These are phyloP conservation scores for Setomelanomma holmii DNA, from an alignment of 2,329 filamentous ascomycete species.

Conservation along the genomic window DNA sequence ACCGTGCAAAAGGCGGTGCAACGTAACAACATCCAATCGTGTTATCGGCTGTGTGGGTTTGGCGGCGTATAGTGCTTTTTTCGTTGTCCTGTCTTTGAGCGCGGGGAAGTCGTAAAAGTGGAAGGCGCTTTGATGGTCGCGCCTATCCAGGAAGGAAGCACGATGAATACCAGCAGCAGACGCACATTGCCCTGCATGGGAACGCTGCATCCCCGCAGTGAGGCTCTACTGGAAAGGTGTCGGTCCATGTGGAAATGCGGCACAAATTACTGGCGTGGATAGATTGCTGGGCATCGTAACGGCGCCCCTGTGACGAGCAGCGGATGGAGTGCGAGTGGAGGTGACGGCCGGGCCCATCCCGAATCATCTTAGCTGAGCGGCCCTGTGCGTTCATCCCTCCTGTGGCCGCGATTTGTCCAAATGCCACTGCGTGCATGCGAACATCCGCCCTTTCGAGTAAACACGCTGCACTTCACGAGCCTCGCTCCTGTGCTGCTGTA, in stretches of 20 bases:
- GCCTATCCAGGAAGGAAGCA: background rate
- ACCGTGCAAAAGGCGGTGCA: constrained; percentile 4
- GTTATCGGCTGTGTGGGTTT: background rate
- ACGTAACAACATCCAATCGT: constrained; percentile 1
- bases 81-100: constrained; percentile 13
- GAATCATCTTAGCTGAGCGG: constrained; percentile 14
- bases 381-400: constrained; percentile 24
- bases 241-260: background rate
- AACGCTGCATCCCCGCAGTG: background rate
- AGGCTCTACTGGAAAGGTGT: background rate
- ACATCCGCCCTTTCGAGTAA: constrained; percentile 4
- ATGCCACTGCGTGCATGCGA: constrained; percentile 7
- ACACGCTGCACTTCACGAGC: background rate
- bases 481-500: background rate
- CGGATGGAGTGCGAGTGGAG: constrained; percentile 2
- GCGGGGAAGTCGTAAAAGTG: constrained; percentile 6
- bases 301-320: constrained; percentile 15
- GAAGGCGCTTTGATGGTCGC: background rate
- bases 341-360: constrained; percentile 15
- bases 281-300: constrained; percentile 12
- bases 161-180: background rate
- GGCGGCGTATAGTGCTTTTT: constrained; percentile 15
- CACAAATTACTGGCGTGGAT: constrained; percentile 1
- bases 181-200: background rate
- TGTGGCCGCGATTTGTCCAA: constrained; percentile 17